These are phyloP conservation scores for Vigna nakashimae DNA, from an alignment of 306 rosid genomes.

Conservation along the genomic window DNA sequence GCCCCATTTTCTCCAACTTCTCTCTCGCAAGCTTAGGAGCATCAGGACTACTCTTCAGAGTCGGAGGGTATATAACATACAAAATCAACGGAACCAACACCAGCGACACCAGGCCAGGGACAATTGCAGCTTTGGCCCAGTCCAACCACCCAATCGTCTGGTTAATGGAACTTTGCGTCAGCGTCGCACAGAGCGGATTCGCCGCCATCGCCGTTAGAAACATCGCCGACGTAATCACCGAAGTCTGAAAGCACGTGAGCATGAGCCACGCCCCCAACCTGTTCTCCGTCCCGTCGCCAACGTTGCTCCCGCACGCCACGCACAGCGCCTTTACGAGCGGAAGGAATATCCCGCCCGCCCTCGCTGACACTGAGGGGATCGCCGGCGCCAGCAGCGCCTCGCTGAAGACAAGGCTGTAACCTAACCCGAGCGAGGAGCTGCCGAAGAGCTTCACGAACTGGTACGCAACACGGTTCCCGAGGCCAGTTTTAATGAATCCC, in stretches of 20 bases:
- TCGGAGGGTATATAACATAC: slow-evolving; percentile 86
- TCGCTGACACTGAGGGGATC: slow-evolving; percentile 91
- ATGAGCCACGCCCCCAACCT: slow-evolving; percentile 90
- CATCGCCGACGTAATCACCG: slow-evolving; percentile 95
- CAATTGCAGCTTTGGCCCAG: slow-evolving; percentile 93
- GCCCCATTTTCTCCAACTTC: slow-evolving; percentile 89
- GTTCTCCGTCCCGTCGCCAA: slow-evolving; percentile 87
- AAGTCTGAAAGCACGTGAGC: slow-evolving; percentile 98
- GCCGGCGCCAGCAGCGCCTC: slow-evolving; percentile 97
- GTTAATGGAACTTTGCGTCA: slow-evolving; percentile 73
- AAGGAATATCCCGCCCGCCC: slow-evolving; percentile 94
- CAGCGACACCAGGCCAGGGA: slow-evolving; percentile 88
- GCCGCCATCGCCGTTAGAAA: slow-evolving; percentile 99
- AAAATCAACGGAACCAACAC: slow-evolving; percentile 84
- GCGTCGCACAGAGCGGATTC: slow-evolving; percentile 84
- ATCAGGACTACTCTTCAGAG: slow-evolving; percentile 85
- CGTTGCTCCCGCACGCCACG: slow-evolving; percentile 95
- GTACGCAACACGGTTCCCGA: slow-evolving; percentile 91
- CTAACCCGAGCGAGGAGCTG: slow-evolving; percentile 91
- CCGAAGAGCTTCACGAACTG: slow-evolving; percentile 93
- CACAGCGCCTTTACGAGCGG: slow-evolving; percentile 90
- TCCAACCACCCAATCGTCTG: slow-evolving; percentile 96
- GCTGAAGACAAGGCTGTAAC: slow-evolving; percentile 93
- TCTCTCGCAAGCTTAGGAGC: slow-evolving; percentile 95
- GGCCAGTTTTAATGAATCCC: slow-evolving; percentile 93